These are phyloP conservation scores for Neoascochyta sp. DNA, from an alignment of 2,329 filamentous ascomycete species.

Conservation along the genomic window DNA sequence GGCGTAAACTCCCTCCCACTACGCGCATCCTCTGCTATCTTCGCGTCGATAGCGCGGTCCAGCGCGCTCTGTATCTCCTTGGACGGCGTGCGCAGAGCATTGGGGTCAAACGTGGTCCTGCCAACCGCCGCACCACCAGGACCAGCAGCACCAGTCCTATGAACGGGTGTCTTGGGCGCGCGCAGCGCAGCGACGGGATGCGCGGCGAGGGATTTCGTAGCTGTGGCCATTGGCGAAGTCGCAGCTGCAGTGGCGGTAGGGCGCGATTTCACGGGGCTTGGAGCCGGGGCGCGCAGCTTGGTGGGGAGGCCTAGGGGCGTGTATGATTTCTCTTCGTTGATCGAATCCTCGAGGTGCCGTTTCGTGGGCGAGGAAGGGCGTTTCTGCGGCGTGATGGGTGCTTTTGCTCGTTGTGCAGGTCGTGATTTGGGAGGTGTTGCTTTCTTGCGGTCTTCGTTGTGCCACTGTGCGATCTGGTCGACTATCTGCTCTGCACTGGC, in stretches of 20 bases:
- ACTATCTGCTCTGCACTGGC: constrained; percentile 15
- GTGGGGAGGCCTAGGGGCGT: constrained; percentile 10
- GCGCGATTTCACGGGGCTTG: constrained; percentile 3
- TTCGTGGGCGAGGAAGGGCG: not conserved
- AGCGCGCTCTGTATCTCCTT: constrained; percentile 18
- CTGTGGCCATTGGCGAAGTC: not conserved
- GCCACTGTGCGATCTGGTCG: constrained; percentile 13
- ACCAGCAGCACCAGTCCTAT: too few species aligned
- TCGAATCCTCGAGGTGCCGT: not conserved
- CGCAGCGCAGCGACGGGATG: not conserved
- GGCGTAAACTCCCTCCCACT: constrained; percentile 11
- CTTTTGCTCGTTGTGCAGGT: not conserved
- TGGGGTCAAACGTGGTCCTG: constrained; percentile 6
- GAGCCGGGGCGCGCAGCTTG: constrained; percentile 4
- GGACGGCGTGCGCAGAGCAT: constrained; percentile 18
- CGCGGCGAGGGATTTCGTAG: not conserved
- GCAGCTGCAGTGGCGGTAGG: not conserved
- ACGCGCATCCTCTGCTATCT: constrained; percentile 19
- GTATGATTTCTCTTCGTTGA: constrained; percentile 2
- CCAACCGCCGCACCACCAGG: too few species aligned
- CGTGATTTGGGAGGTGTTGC: not conserved
- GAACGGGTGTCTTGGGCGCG: constrained; percentile 1
- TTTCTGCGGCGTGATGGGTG: constrained; percentile 6
- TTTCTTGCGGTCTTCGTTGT: constrained; percentile 7
- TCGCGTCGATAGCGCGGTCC: constrained; percentile 25